Evolutionary conservation across 331 rosid genomes (phyloP).

Genomic region (Telfairia occidentalis): DNA sequence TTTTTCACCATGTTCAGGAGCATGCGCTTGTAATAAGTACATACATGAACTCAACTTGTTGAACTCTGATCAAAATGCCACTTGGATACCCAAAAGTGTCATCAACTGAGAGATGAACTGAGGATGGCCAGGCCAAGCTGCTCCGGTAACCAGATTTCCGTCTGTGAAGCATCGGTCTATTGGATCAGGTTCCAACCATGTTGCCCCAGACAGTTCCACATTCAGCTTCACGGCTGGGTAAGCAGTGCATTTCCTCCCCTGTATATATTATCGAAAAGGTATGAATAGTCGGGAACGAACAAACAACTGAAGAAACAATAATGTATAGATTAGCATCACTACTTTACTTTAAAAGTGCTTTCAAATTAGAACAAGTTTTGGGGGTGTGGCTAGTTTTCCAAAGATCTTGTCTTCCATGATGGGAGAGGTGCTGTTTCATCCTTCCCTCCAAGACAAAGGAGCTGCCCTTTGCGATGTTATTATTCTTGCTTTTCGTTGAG

Average conservation of each 20-base stretch:
- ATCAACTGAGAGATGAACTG: slow-evolving; percentile 72
- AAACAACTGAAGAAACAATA: background rate
- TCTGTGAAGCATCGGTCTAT: slow-evolving; percentile 73
- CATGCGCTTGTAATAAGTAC: background rate
- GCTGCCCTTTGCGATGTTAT: background rate
- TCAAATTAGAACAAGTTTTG: background rate
- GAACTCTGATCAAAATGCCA: slow-evolving; percentile 29
- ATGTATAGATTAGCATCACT: background rate
- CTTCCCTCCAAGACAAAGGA: background rate
- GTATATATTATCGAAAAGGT: background rate
- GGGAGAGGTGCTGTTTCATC: background rate
- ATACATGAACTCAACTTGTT: background rate
- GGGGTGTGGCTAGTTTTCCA: background rate
- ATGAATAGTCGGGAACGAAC: background rate
- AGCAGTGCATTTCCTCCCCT: slow-evolving; percentile 91
- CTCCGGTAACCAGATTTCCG: slow-evolving; percentile 79
- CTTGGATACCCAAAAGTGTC: slow-evolving; percentile 45
- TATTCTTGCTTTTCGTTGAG: background rate
- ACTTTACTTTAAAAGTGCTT: too few species aligned
- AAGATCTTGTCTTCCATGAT: background rate
- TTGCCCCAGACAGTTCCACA: slow-evolving; percentile 58
- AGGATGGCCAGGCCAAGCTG: slow-evolving; percentile 85
- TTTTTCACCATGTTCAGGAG: background rate
- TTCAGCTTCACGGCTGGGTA: slow-evolving; percentile 76
- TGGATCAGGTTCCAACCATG: slow-evolving; percentile 84